Conservation (phyloP, 129 eudicot genomes). For the Mikania micrantha region DNA sequence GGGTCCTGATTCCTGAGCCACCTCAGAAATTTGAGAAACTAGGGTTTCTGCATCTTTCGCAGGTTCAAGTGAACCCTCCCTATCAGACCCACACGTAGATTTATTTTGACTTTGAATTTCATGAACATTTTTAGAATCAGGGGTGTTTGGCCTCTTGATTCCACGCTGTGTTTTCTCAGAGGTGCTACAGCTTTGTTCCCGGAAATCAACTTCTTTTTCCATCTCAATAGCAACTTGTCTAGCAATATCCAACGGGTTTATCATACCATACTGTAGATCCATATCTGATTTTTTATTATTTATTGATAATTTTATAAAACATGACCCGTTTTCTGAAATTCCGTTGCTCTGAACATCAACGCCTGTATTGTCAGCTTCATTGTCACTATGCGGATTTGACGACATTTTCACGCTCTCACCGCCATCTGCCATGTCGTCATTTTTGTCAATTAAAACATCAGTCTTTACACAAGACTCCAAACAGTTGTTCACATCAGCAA, state of each 20-base stretch:
- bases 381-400: constrained; percentile 11
- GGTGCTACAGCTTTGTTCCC: constrained; percentile 60
- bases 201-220: constrained; percentile 55
- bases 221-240: constrained; percentile 73
- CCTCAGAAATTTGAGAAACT: constrained; percentile 47
- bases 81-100: constrained; percentile 21
- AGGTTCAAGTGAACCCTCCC: constrained; percentile 27
- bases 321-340: background rate
- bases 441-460: constrained; percentile 18
- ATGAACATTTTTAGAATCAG: constrained; percentile 35
- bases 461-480: constrained; percentile 14
- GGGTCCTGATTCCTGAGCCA: constrained; percentile 41
- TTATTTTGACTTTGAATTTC: constrained; percentile 16
- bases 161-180: constrained; percentile 39
- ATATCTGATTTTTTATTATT: constrained; percentile 18
- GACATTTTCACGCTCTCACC: constrained; percentile 5
- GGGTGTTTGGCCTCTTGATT: constrained; percentile 17
- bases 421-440: constrained; percentile 27
- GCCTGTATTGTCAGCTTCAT: background rate
- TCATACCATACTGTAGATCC: constrained; percentile 50
- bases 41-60: constrained; percentile 28
- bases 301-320: background rate
- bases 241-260: constrained; percentile 76
- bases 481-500: constrained; percentile 20
- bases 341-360: background rate